A percentile compares a stretch with the other conserved stretches of the same genome.
These are phyloP conservation scores for Solanum pimpinellifolium DNA, from an alignment of 257 asterid genomes.

Conservation along the genomic window DNA sequence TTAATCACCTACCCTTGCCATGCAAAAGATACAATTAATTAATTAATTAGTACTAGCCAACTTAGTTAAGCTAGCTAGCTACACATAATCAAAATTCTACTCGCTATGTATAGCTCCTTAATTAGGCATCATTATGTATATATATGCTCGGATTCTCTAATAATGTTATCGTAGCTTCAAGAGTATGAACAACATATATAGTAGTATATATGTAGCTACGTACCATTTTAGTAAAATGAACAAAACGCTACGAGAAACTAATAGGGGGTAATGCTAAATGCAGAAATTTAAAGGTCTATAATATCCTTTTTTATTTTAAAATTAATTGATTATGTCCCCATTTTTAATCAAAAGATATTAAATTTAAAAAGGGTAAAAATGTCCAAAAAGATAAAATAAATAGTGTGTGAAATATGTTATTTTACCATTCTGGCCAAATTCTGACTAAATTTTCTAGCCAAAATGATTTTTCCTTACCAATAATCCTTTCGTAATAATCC, in stretches of 20 bases:
- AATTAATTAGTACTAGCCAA: background rate
- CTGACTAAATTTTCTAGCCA: too few relatives aligned
- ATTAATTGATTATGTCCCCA: rapidly evolving
- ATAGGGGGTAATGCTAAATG: too few relatives aligned
- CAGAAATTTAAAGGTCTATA: too few relatives aligned
- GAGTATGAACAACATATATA: too few relatives aligned
- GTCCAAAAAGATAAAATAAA: too few relatives aligned
- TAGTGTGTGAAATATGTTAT: too few relatives aligned
- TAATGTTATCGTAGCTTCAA: background rate
- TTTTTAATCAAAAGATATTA: too few relatives aligned
- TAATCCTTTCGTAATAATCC: background rate
- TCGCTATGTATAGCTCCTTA: background rate
- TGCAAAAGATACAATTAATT: background rate
- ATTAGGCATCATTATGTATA: background rate
- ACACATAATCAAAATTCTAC: background rate
- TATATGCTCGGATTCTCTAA: background rate
- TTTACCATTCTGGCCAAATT: too few relatives aligned
- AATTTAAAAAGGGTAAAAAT: too few relatives aligned
- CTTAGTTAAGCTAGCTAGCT: background rate
- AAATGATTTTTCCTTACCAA: too few relatives aligned
- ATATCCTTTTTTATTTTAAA: too few relatives aligned
- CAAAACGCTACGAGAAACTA: background rate
- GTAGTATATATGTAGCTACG: background rate
- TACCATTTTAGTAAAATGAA: background rate
- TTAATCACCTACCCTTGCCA: background rate